phyloP scores from a whole-genome alignment of 441 rosid genomes.

The Isatis lusitanica region DNA sequence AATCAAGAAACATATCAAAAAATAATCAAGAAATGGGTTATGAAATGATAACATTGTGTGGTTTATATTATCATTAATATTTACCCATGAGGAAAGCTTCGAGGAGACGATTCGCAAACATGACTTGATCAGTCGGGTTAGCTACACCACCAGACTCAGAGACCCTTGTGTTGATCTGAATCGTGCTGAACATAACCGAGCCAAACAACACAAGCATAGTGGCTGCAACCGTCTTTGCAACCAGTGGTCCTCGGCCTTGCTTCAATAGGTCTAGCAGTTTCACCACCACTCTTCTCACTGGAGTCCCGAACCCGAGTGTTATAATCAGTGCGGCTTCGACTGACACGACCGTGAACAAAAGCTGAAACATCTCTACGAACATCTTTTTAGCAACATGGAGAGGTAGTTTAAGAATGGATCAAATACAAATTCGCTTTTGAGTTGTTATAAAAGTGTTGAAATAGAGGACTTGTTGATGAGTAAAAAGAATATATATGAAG shows the following conservation, averaged over 20 bases:
- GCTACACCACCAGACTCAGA: constrained; percentile 31
- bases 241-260: constrained; percentile 35
- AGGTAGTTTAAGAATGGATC: background rate
- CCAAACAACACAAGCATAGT: constrained; percentile 40
- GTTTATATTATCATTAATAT: background rate
- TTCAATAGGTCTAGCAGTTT: constrained; percentile 31
- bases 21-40: background rate
- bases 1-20: background rate
- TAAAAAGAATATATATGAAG: constrained; percentile 29
- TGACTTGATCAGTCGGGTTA: constrained; percentile 38
- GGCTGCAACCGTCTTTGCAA: constrained; percentile 33
- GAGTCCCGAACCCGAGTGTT: constrained; percentile 37
- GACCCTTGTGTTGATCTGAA: constrained; percentile 34
- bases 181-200: constrained; percentile 31
- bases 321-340: constrained; percentile 24
- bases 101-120: constrained; percentile 36
- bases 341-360: constrained; percentile 24
- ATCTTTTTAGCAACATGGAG: constrained; percentile 10
- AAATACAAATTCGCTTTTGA: background rate
- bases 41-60: background rate
- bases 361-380: constrained; percentile 38
- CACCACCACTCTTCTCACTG: constrained; percentile 32
- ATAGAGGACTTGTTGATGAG: constrained; percentile 18
- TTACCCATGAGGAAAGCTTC: constrained; percentile 39
- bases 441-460: constrained; percentile 19